phyloP scores from a whole-genome alignment of 768 basidiomycete genomes.

The Candolleomyces aberdarensis region DNA sequence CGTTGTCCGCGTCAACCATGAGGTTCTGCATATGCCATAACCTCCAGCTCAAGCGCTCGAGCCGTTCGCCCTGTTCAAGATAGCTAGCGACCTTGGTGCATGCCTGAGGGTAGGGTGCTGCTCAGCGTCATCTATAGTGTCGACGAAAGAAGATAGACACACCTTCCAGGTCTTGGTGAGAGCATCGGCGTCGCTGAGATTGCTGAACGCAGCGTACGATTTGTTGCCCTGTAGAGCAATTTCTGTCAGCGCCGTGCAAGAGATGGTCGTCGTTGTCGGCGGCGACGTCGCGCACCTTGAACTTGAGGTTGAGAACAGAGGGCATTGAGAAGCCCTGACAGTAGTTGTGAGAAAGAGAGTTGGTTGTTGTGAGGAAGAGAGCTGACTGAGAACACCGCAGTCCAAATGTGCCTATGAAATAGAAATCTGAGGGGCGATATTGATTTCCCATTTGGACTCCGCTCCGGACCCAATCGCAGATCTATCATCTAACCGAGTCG shows the following conservation, averaged over 20 bases:
- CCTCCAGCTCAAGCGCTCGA: conserved; percentile 91
- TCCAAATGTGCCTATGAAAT: neutral
- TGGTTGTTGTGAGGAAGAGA: conserved; percentile 1
- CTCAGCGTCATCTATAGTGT: neutral
- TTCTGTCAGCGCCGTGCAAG: conserved; percentile 11
- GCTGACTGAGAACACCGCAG: neutral
- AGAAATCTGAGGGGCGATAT: neutral
- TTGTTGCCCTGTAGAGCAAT: conserved; percentile 72
- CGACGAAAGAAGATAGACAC: conserved; percentile 13
- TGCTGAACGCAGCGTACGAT: conserved; percentile 91
- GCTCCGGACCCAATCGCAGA: too few species aligned
- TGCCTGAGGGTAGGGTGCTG: conserved; percentile 42
- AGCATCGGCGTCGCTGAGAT: conserved; percentile 80
- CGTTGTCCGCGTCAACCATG: conserved; percentile 89
- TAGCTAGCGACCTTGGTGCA: conserved; percentile 89
- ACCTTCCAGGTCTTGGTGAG: conserved; percentile 93
- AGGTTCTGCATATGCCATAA: conserved; percentile 91
- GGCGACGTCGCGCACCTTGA: conserved; percentile 49
- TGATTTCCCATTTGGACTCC: too few species aligned
- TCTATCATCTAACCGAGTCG: too few species aligned
- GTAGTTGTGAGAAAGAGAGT: conserved; percentile 3
- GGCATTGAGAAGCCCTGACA: conserved; percentile 47
- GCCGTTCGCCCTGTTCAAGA: conserved; percentile 87
- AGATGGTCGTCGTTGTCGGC: conserved; percentile 4
- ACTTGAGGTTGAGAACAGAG: conserved; percentile 83